These are phyloP conservation scores for Zopfia rhizophila DNA, from an alignment of 2,329 filamentous ascomycete species.

Conservation along the genomic window DNA sequence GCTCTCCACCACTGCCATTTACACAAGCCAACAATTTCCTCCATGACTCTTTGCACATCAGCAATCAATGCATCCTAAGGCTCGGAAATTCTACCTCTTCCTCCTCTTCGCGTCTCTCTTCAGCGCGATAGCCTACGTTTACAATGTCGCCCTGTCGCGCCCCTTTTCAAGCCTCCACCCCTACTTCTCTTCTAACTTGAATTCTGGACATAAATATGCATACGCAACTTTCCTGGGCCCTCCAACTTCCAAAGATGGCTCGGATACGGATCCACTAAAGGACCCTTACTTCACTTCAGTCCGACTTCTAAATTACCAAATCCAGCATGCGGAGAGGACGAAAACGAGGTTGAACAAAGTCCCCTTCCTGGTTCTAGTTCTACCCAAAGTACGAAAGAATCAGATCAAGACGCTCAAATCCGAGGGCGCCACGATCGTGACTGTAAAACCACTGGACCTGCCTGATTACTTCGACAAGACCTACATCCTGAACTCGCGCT, in stretches of 20 bases:
- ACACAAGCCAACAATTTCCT: no score
- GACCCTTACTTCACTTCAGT: constrained; percentile 53
- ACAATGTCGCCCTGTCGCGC: constrained; percentile 2
- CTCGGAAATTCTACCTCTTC: constrained; percentile 3
- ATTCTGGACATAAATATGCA: constrained; percentile 34
- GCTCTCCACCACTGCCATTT: no score
- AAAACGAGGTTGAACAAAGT: constrained; percentile 28
- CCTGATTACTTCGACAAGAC: constrained; percentile 14
- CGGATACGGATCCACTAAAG: constrained; percentile 13
- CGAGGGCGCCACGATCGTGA: constrained; percentile 24
- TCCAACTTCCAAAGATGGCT: constrained; percentile 21
- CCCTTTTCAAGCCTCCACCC: background rate
- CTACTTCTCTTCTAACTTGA: no score
- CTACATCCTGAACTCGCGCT: constrained; percentile 21
- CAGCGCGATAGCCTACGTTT: constrained; percentile 1
- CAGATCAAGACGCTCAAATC: constrained; percentile 11
- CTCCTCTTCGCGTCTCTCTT: constrained; percentile 4
- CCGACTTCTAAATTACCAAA: constrained; percentile 53
- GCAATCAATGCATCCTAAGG: constrained; percentile 1
- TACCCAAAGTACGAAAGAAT: constrained; percentile 1
- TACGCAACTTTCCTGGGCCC: constrained; percentile 51
- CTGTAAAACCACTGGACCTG: constrained; percentile 17
- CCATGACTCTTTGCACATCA: no score
- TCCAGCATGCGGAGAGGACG: constrained; percentile 51
- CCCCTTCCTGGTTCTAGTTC: constrained; percentile 25